Percentiles rank a stretch among this genome's conserved stretches.
These are phyloP conservation scores for Colletotrichum gigasporum DNA, from an alignment of 2,329 filamentous ascomycete species.

Conservation along the genomic window DNA sequence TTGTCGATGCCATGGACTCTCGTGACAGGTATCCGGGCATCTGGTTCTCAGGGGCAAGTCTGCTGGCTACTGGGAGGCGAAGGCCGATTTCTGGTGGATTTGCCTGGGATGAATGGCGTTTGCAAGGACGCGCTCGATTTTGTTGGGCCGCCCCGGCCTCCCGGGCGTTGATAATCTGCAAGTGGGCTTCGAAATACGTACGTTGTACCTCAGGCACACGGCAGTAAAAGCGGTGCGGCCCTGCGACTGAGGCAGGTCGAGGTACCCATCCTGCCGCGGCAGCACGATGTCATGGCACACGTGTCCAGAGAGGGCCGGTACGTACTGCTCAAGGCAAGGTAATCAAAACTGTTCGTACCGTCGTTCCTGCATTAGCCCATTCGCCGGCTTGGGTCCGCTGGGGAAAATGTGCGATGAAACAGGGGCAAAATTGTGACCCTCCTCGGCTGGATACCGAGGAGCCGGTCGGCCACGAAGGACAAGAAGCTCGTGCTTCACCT, in stretches of 20 bases:
- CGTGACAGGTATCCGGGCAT: constrained; percentile 7
- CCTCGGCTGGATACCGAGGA: constrained; percentile 31
- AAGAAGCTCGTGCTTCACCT: constrained; percentile 24
- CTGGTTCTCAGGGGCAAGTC: constrained; percentile 11
- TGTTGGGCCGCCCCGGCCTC: neutral
- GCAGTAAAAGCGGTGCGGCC: too few relatives aligned
- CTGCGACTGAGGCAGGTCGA: neutral
- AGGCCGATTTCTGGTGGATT: constrained; percentile 4
- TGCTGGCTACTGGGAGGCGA: constrained; percentile 6
- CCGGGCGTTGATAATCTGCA: neutral
- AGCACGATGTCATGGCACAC: constrained; percentile 28
- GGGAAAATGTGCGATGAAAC: constrained; percentile 31
- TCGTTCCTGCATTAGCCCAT: constrained; percentile 32
- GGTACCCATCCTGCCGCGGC: neutral
- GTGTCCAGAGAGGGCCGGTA: constrained; percentile 10
- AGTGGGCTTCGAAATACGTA: neutral
- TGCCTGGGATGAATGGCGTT: neutral
- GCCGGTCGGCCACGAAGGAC: constrained; percentile 14
- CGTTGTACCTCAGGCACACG: neutral
- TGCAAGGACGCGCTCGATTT: neutral
- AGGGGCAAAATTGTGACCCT: constrained; percentile 32
- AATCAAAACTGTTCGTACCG: constrained; percentile 28
- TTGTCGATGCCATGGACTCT: constrained; percentile 7
- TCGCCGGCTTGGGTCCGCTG: constrained; percentile 27
- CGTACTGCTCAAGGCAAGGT: constrained; percentile 10